Evolutionary conservation across 495 filamentous ascomycete genomes (phyloP).

Genomic region (Lasiosphaeria ovina): DNA sequence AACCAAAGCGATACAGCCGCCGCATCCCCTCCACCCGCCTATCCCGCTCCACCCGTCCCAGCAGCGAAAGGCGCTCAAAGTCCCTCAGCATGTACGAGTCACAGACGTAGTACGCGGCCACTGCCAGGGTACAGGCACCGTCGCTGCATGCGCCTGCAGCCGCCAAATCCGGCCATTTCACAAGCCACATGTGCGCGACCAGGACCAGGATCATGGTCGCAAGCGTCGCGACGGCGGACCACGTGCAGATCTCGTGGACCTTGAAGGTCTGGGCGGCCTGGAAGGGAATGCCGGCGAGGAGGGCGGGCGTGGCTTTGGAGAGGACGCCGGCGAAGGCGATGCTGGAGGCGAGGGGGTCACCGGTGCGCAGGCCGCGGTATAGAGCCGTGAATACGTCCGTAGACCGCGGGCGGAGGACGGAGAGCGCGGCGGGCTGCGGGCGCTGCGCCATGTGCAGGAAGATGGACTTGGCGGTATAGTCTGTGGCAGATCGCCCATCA

Average conservation of each 20-base stretch:
- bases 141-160: neutral
- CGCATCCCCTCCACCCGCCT: too few relatives aligned
- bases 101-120: constrained; percentile 3
- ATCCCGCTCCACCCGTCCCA: too few relatives aligned
- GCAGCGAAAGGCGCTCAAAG: too few relatives aligned
- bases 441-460: neutral
- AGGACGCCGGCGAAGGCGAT: constrained; percentile 5
- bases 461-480: too few relatives aligned
- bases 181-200: neutral
- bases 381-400: neutral
- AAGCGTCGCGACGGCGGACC: neutral
- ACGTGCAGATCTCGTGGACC: constrained; percentile 5
- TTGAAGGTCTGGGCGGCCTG: neutral
- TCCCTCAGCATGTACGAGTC: constrained; percentile 8
- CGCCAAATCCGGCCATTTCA: constrained; percentile 9
- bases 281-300: constrained; percentile 4
- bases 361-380: neutral
- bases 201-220: constrained; percentile 2
- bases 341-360: neutral
- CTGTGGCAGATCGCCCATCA: too few relatives aligned
- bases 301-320: neutral
- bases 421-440: neutral
- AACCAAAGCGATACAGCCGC: too few relatives aligned
- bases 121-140: too few relatives aligned
- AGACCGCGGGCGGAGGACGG: neutral